phyloP scores from a whole-genome alignment of 768 basidiomycete genomes.

The Xerocomellus amylosporus region DNA sequence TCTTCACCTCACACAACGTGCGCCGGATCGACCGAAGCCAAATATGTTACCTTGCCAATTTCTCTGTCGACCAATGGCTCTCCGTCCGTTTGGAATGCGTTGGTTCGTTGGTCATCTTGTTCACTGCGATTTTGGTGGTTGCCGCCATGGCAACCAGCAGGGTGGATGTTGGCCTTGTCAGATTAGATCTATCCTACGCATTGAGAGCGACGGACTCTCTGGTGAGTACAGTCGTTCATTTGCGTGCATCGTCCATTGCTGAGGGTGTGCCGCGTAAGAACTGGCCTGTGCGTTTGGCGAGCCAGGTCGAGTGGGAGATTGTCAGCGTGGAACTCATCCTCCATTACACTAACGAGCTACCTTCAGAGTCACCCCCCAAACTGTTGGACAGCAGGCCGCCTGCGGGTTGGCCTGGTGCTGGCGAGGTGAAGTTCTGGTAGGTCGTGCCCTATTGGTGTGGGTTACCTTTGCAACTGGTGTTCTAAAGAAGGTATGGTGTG shows the following conservation, averaged over 20 bases:
- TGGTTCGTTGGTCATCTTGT: constrained; percentile 74
- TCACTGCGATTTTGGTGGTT: constrained; percentile 65
- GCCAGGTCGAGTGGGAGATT: constrained; percentile 87
- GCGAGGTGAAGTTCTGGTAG: constrained; percentile 69
- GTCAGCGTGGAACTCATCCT: constrained; percentile 85
- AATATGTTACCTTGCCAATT: constrained; percentile 68
- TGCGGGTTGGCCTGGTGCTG: constrained; percentile 68
- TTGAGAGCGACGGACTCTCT: constrained; percentile 75
- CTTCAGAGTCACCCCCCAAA: constrained; percentile 71
- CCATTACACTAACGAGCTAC: constrained; percentile 66
- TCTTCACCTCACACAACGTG: constrained; percentile 69
- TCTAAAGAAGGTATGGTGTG: constrained; percentile 74
- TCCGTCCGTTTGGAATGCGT: constrained; percentile 81
- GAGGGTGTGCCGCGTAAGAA: constrained; percentile 43
- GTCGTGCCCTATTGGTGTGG: constrained; percentile 21
- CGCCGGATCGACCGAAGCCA: constrained; percentile 82
- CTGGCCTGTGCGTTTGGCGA: constrained; percentile 79
- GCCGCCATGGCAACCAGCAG: constrained; percentile 64
- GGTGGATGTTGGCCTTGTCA: constrained; percentile 84
- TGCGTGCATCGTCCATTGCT: too few relatives aligned
- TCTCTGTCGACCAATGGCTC: constrained; percentile 78
- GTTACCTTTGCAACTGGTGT: constrained; percentile 92
- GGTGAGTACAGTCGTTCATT: constrained; percentile 41
- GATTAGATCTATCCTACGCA: constrained; percentile 80
- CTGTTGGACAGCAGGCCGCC: constrained; percentile 54